A percentile compares a stretch with the other conserved stretches of the same genome.
These are phyloP conservation scores for Tilletiopsis washingtonensis DNA, from an alignment of 1,284 basidiomycete species.

Conservation along the genomic window DNA sequence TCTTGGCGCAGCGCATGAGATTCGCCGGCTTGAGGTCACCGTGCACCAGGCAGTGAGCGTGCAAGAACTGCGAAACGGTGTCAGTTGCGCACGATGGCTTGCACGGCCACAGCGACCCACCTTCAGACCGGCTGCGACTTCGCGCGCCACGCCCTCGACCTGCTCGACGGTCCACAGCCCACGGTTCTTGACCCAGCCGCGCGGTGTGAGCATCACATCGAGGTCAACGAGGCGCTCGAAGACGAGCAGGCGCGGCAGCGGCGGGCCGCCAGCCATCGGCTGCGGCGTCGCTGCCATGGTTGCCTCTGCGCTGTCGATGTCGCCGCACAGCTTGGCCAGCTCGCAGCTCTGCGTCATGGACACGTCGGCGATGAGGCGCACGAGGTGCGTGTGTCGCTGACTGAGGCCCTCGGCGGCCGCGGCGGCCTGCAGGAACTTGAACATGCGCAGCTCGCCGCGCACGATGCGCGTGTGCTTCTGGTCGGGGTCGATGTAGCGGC, in stretches of 20 bases:
- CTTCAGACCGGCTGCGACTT: conserved; percentile 23
- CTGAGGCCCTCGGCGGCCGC: not conserved
- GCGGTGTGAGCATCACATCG: conserved; percentile 17
- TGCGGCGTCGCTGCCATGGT: conserved; percentile 14
- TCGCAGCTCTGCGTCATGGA: not conserved
- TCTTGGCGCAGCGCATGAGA: conserved; percentile 31
- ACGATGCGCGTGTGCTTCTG: conserved; percentile 28
- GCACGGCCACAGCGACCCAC: conserved; percentile 8
- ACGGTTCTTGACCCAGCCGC: conserved; percentile 22
- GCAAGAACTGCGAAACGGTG: conserved; percentile 13
- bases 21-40: conserved; percentile 38
- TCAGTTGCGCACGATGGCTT: not conserved
- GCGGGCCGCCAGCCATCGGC: conserved; percentile 3
- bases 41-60: conserved; percentile 31
- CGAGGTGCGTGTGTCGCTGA: not conserved
- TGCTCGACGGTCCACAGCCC: conserved; percentile 17
- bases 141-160: conserved; percentile 26
- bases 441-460: conserved; percentile 23
- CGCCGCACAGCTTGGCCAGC: not conserved
- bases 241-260: conserved; percentile 22
- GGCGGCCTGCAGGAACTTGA: conserved; percentile 15
- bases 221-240: conserved; percentile 35
- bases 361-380: conserved; percentile 7
- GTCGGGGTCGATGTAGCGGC: not conserved
- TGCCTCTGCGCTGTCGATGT: not conserved